Evolutionary conservation across 495 filamentous ascomycete genomes (phyloP).

Genomic region (Podospora australis): DNA sequence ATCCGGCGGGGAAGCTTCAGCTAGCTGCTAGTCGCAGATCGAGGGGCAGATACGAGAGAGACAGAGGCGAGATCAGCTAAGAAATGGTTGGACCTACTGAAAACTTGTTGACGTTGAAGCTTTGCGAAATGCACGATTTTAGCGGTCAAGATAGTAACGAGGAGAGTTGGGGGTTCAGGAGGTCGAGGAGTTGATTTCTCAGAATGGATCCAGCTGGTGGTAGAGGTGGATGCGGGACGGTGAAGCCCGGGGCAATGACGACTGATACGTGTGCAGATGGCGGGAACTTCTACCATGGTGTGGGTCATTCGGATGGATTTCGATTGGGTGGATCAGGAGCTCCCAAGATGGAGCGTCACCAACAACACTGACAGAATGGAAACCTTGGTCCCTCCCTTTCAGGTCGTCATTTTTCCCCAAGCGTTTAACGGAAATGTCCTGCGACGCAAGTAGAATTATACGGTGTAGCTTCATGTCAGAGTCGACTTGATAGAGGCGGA

Average conservation of each 20-base stretch:
- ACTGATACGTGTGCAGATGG: conserved; percentile 30
- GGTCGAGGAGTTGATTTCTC: conserved; percentile 2
- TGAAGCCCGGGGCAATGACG: conserved; percentile 30
- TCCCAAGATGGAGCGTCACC: no score
- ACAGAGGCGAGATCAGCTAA: neutral
- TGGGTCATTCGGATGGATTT: no score
- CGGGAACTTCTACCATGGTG: no score
- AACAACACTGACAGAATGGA: no score
- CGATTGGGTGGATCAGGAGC: no score
- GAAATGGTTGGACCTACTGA: neutral
- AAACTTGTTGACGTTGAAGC: no score
- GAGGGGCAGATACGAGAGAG: neutral
- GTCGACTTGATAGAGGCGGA: no score
- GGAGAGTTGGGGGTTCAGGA: conserved; percentile 3
- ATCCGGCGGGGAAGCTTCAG: neutral
- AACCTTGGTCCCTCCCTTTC: no score
- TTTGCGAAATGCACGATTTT: neutral
- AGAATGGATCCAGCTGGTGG: conserved; percentile 4
- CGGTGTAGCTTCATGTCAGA: no score
- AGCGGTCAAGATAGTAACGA: neutral
- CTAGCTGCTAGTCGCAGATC: neutral
- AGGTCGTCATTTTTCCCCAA: no score
- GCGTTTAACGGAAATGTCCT: no score
- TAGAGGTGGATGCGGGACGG: conserved; percentile 8
- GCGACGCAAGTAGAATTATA: no score